phyloP scores from a whole-genome alignment of 2,329 filamentous ascomycete species.

The Neodidymelliopsis sp. region DNA sequence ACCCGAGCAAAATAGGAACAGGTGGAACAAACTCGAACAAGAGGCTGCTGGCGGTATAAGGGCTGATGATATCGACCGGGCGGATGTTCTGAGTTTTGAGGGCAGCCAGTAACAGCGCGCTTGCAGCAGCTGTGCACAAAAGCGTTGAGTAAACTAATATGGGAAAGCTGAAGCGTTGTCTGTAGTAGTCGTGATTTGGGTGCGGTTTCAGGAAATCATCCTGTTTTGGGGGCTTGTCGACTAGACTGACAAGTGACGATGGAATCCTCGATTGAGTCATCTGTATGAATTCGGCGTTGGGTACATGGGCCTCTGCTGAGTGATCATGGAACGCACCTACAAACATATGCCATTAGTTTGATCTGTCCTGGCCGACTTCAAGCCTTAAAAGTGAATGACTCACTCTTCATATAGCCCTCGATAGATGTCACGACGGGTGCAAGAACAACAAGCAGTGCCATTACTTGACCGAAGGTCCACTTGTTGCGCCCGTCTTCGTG shows the following conservation, averaged over 20 bases:
- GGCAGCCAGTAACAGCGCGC: neutral
- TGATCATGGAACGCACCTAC: neutral
- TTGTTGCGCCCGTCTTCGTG: slow-evolving; percentile 5
- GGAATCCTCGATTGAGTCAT: neutral
- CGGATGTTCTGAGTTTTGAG: slow-evolving; percentile 1
- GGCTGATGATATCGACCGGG: too few relatives aligned
- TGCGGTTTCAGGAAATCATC: slow-evolving; percentile 3
- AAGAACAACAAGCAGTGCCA: slow-evolving; percentile 12
- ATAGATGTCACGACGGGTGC: slow-evolving; percentile 10
- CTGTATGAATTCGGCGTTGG: slow-evolving; percentile 2
- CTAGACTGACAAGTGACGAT: neutral
- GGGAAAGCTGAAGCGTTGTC: slow-evolving; percentile 8
- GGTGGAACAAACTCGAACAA: slow-evolving; percentile 1
- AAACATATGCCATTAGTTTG: too few relatives aligned
- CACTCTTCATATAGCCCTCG: slow-evolving; percentile 11
- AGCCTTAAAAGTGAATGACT: neutral
- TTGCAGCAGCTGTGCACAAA: neutral
- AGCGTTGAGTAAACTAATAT: slow-evolving; percentile 2
- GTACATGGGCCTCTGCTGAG: neutral
- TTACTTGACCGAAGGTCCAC: slow-evolving; percentile 21
- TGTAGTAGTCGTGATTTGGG: slow-evolving; percentile 10
- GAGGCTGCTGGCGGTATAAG: too few relatives aligned
- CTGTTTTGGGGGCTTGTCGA: neutral
- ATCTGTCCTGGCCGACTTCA: too few relatives aligned
- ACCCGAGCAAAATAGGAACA: neutral